Evolutionary conservation across 257 asterid species (phyloP).

Genomic region (Cordia subcordata): DNA sequence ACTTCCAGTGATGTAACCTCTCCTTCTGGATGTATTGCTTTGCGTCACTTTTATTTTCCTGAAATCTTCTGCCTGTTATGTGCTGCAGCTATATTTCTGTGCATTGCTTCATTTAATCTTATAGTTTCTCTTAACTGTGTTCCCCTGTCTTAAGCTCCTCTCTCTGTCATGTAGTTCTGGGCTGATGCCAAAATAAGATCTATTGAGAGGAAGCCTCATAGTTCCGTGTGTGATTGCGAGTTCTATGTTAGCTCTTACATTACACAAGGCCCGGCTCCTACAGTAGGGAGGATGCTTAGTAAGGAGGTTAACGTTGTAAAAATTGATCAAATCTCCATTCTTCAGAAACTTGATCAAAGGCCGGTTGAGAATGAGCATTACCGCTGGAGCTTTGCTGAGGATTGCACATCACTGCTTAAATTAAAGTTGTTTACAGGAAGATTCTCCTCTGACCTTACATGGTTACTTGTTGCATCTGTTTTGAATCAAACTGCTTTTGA

Average conservation of each 20-base stretch:
- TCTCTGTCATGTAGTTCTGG: constrained; percentile 52
- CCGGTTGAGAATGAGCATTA: constrained; percentile 54
- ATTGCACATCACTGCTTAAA: constrained; percentile 55
- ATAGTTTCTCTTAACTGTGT: background rate
- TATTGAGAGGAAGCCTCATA: constrained; percentile 76
- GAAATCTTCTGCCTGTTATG: too few species aligned
- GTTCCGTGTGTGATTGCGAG: constrained; percentile 45
- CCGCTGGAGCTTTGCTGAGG: constrained; percentile 83
- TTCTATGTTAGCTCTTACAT: constrained; percentile 65
- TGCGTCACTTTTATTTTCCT: too few species aligned
- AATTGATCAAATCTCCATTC: constrained; percentile 51
- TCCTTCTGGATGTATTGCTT: too few species aligned
- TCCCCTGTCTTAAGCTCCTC: constrained; percentile 6
- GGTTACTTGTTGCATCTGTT: constrained; percentile 70
- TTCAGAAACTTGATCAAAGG: constrained; percentile 60
- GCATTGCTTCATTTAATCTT: background rate
- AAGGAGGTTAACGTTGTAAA: constrained; percentile 40
- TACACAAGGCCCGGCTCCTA: constrained; percentile 61
- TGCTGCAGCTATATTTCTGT: too few species aligned
- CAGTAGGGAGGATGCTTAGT: constrained; percentile 41
- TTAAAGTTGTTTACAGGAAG: constrained; percentile 46
- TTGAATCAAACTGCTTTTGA: constrained; percentile 52
- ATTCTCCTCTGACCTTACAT: constrained; percentile 63
- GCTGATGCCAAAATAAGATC: constrained; percentile 81
- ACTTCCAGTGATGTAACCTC: too few species aligned